phyloP scores from a whole-genome alignment of 805 yeast species.

The Kurtzmaniella cleridarum region DNA sequence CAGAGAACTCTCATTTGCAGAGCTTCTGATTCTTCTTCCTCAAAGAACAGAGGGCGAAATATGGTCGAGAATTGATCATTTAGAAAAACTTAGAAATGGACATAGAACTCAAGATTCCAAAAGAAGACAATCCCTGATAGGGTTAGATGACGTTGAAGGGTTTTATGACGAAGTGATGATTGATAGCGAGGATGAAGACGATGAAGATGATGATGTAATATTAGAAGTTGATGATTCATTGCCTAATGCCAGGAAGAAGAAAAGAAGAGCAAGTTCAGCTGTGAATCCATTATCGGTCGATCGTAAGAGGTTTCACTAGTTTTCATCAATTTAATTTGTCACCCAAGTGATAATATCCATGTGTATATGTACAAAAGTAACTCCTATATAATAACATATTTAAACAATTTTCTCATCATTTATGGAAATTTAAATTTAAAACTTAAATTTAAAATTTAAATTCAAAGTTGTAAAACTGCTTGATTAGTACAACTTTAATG shows the following conservation, averaged over 20 bases:
- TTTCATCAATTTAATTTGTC: background rate
- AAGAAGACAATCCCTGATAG: conserved; percentile 35
- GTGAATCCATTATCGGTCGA: conserved; percentile 32
- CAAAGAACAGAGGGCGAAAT: conserved; percentile 73
- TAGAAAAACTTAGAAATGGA: conserved; percentile 35
- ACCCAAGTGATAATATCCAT: background rate
- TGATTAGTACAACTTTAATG: conserved; percentile 60
- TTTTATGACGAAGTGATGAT: conserved; percentile 28
- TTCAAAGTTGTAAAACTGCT: background rate
- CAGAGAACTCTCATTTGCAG: conserved; percentile 63
- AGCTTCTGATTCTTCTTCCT: conserved; percentile 67
- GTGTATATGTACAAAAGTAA: background rate
- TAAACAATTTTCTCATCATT: background rate
- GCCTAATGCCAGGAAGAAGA: conserved; percentile 20
- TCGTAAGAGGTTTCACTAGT: background rate
- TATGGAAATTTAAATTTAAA: background rate
- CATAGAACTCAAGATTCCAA: conserved; percentile 22
- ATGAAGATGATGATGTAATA: conserved; percentile 29
- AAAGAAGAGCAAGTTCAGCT: conserved; percentile 38
- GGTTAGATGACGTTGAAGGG: conserved; percentile 21
- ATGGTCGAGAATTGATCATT: conserved; percentile 49
- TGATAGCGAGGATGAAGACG: conserved; percentile 27
- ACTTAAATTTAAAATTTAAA: background rate
- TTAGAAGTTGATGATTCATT: conserved; percentile 33
- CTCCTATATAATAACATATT: background rate